Evolutionary conservation across 1,284 basidiomycete species (phyloP).

Genomic region (Microbotryomycetes sp.): DNA sequence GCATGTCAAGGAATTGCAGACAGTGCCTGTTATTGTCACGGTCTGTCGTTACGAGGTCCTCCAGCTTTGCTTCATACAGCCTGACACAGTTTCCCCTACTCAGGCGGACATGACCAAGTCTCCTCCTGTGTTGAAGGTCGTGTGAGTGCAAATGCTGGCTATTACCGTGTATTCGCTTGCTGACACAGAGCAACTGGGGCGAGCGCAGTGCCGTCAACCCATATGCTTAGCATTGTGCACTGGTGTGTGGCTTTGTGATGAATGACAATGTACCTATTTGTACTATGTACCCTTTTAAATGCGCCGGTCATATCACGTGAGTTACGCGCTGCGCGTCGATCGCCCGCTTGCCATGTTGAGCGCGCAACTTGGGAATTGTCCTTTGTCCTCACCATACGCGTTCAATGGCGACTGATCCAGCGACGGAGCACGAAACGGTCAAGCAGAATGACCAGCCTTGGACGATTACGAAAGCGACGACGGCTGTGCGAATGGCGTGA

Average conservation of each 20-base stretch:
- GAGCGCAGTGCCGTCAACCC: no score
- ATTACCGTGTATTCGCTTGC: background rate
- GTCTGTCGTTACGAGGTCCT: background rate
- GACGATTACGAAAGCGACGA: background rate
- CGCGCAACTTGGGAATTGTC: no score
- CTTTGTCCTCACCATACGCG: no score
- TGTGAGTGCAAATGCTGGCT: constrained; percentile 54
- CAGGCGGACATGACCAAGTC: constrained; percentile 80
- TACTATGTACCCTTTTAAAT: no score
- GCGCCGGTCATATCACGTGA: no score
- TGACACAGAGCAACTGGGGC: no score
- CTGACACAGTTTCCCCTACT: background rate
- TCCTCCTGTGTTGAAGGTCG: constrained; percentile 84
- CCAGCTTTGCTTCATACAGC: background rate
- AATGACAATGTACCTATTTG: no score
- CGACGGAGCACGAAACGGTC: background rate
- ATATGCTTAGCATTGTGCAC: no score
- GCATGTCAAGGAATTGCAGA: constrained; percentile 69
- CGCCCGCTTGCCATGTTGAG: no score
- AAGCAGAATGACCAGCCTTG: background rate
- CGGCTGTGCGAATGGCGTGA: background rate
- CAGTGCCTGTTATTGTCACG: constrained; percentile 84
- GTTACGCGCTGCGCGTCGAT: no score
- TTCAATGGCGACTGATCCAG: background rate
- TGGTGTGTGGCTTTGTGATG: no score